These are phyloP conservation scores for Aspergillus sp. DNA, from an alignment of 2,329 filamentous ascomycete genomes.

Conservation along the genomic window DNA sequence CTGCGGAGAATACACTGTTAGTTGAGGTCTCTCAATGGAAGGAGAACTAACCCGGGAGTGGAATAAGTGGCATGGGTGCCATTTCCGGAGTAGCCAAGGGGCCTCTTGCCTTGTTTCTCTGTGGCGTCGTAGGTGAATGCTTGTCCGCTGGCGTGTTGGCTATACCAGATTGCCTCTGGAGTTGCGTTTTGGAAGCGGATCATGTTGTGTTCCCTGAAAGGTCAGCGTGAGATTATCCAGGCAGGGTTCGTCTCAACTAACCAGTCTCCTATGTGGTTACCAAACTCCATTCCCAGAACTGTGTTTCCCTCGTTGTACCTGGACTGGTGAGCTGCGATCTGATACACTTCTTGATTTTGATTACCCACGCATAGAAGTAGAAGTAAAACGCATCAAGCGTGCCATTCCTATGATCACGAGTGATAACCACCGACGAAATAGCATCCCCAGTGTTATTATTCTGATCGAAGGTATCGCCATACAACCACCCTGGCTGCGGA, in stretches of 20 bases:
- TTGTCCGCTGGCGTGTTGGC: constrained; percentile 56
- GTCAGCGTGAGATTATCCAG: background rate
- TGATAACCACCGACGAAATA: constrained; percentile 48
- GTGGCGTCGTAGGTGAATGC: constrained; percentile 54
- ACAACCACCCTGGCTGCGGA: constrained; percentile 41
- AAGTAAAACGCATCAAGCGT: constrained; percentile 57
- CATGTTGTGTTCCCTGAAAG: constrained; percentile 57
- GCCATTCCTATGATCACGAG: constrained; percentile 49
- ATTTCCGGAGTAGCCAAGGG: constrained; percentile 52
- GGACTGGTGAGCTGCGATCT: constrained; percentile 1
- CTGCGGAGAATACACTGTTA: constrained; percentile 21
- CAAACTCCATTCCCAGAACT: constrained; percentile 45
- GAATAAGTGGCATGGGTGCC: constrained; percentile 62
- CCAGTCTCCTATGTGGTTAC: constrained; percentile 60
- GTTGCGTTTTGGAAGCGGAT: constrained; percentile 54
- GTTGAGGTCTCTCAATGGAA: background rate
- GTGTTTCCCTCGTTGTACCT: constrained; percentile 50
- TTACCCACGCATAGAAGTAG: constrained; percentile 51
- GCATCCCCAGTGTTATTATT: constrained; percentile 47
- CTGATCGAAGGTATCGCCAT: constrained; percentile 48
- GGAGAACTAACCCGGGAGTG: constrained; percentile 37
- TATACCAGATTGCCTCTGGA: constrained; percentile 55
- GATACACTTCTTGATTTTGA: background rate
- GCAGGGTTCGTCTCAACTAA: constrained; percentile 18
- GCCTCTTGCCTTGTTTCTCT: constrained; percentile 49